Evolutionary conservation across 208 protist genomes (phyloP).

Genomic region (Acanthamoeba healyi): DNA sequence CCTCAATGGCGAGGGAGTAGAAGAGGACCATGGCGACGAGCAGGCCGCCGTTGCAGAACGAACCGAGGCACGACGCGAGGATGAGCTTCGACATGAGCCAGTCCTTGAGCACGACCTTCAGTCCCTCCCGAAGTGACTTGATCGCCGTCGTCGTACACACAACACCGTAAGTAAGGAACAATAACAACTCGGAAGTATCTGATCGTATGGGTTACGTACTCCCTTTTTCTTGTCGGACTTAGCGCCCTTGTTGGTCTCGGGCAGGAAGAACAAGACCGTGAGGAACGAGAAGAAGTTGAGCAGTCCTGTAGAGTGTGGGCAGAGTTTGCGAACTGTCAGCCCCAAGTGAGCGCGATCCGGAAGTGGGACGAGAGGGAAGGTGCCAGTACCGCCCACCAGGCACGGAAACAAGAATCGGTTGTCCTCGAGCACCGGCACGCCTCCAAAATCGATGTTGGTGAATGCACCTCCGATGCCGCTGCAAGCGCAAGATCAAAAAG

Average conservation of each 20-base stretch:
- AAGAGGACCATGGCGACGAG: slow-evolving; percentile 60
- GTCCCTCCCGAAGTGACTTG: neutral
- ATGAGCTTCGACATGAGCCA: slow-evolving; percentile 49
- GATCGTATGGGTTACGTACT: neutral
- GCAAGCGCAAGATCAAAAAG: neutral
- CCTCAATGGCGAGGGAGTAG: slow-evolving; percentile 26
- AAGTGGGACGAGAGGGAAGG: neutral
- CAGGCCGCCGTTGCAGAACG: slow-evolving; percentile 44
- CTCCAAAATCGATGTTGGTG: slow-evolving; percentile 1
- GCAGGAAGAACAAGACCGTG: slow-evolving; percentile 40
- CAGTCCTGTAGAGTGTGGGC: neutral
- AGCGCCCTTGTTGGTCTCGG: slow-evolving; percentile 8
- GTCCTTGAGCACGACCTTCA: slow-evolving; percentile 33
- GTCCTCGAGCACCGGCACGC: slow-evolving; percentile 29
- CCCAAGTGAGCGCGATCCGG: too few species aligned
- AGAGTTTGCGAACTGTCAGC: neutral
- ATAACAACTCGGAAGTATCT: neutral
- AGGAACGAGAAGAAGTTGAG: slow-evolving; percentile 11
- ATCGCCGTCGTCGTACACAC: too few species aligned
- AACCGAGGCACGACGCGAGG: neutral
- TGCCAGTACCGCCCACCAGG: neutral
- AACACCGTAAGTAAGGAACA: neutral
- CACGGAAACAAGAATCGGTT: slow-evolving; percentile 42
- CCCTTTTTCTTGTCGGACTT: neutral
- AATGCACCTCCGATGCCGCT: slow-evolving; percentile 8